These are phyloP conservation scores for Takashimella koratensis DNA, from an alignment of 1,284 basidiomycete genomes.

Conservation along the genomic window DNA sequence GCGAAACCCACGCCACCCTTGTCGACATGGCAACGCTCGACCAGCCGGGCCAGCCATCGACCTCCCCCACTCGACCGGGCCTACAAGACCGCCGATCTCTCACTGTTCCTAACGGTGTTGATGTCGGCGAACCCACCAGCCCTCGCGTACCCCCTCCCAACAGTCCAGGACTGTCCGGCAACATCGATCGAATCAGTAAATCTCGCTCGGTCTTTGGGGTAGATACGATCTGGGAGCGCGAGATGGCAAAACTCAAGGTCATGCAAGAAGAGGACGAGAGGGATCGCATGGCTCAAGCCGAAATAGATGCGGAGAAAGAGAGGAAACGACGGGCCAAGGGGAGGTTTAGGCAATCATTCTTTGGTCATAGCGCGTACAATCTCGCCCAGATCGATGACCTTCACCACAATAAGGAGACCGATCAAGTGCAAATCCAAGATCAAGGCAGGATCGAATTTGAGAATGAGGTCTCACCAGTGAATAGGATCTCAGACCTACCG, in stretches of 20 bases:
- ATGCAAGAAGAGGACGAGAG: conserved; percentile 29
- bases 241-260: conserved; percentile 39
- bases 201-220: conserved; percentile 44
- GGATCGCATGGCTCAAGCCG: conserved; percentile 1
- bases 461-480: conserved; percentile 10
- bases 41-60: not conserved
- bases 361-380: not conserved
- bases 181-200: conserved; percentile 22
- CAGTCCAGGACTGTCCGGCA: not conserved
- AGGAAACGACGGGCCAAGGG: conserved; percentile 8
- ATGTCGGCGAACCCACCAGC: not conserved
- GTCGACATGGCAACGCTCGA: conserved; percentile 7
- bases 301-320: conserved; percentile 19
- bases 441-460: not conserved
- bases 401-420: conserved; percentile 5
- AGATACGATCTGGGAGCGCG: conserved; percentile 46
- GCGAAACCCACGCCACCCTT: conserved; percentile 5
- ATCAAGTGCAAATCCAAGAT: conserved; percentile 3
- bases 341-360: not conserved
- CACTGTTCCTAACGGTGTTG: not conserved
- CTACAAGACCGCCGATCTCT: not conserved
- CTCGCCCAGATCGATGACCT: not conserved
- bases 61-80: not conserved
- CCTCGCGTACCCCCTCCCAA: too few species aligned
- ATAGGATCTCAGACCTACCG: conserved; percentile 7